These are phyloP conservation scores for Xylaria venustula DNA, from an alignment of 495 filamentous ascomycete species.

Conservation along the genomic window DNA sequence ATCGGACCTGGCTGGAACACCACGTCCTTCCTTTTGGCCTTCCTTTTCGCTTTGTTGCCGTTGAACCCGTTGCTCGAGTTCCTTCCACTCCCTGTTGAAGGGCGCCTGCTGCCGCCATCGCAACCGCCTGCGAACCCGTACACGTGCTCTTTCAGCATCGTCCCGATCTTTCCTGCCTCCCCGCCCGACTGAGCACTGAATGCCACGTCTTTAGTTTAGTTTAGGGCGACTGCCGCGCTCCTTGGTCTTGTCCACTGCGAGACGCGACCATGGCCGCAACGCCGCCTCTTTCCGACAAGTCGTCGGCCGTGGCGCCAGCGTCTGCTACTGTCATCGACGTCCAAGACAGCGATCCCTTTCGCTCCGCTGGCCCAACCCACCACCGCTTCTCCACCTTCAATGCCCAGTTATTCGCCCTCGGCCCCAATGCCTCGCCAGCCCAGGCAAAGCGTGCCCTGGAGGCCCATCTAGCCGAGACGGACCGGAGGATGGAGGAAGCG, in stretches of 20 bases:
- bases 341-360: conserved; percentile 47
- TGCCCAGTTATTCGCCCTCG: conserved; percentile 72
- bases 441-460: conserved; percentile 87
- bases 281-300: conserved; percentile 9
- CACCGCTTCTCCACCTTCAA: conserved; percentile 80
- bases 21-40: background rate
- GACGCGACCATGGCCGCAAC: conserved; percentile 26
- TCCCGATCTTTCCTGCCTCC: conserved; percentile 2
- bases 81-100: background rate
- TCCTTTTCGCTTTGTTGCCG: background rate
- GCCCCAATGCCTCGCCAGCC: conserved; percentile 71
- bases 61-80: background rate
- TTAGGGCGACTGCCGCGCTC: conserved; percentile 26
- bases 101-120: background rate
- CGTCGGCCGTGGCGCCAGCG: conserved; percentile 14
- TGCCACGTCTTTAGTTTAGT: conserved; percentile 28
- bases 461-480: conserved; percentile 87
- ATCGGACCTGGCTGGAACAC: background rate
- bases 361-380: conserved; percentile 45
- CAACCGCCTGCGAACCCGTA: background rate
- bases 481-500: conserved; percentile 85
- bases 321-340: conserved; percentile 18
- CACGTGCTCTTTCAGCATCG: background rate
- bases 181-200: conserved; percentile 22
- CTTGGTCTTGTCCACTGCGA: conserved; percentile 19